Base-by-base conservation (phyloP, 108 stramenopile species). In the Skeletonema costatum region DNA sequence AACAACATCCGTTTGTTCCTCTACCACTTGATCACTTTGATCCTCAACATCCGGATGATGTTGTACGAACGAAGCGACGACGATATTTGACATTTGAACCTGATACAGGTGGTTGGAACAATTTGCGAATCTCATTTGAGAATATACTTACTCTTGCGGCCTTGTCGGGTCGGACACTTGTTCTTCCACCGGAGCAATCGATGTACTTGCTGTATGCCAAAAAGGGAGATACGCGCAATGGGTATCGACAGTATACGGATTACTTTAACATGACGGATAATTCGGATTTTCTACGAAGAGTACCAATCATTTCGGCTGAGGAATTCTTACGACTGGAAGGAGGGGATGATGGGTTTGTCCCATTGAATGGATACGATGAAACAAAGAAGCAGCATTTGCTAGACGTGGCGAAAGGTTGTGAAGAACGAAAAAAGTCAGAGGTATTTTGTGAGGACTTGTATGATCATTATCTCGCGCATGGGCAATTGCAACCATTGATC, bases 51-150 rank as follows among this genome's bases (percentile, higher is more conserved):
- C 19, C 53, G 25, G 1, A 25, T 0, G 53, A 25, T 8, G 53
- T 56, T 8, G 53, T 56, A 8, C 59, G 5, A 48, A 56, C 53
- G 25, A 21, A 56, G 53, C 19, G 53, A 56, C 53, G 73, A 14
- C 32, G 68, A 65, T 92, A 89, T 61, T 30, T 92, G 3, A 87
- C 88, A 8, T 92, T 90, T 85, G 89, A 92, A 68, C 87, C 88
- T 1, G 92, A 92, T 72, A 81, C 78, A 5, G 92, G 89, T 21
- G 92, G 92, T 10, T 93, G 89, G 89, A 93, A 93, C 72, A 93
- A 93, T 48, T 69, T 89, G 16, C 86, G 93, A 50, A 92, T 94
- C 83, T 90, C 83, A 6, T 79, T 95, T 61, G 97, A 97, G 83
- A 88, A 83, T 53, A 72, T 97, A 25, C 68, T 97, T 25, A 82